Evolutionary conservation across 1,284 basidiomycete genomes (phyloP), one percentile per base, ranked within the genome.

Genomic region (Melanopsichium pennsylvanicum): DNA sequence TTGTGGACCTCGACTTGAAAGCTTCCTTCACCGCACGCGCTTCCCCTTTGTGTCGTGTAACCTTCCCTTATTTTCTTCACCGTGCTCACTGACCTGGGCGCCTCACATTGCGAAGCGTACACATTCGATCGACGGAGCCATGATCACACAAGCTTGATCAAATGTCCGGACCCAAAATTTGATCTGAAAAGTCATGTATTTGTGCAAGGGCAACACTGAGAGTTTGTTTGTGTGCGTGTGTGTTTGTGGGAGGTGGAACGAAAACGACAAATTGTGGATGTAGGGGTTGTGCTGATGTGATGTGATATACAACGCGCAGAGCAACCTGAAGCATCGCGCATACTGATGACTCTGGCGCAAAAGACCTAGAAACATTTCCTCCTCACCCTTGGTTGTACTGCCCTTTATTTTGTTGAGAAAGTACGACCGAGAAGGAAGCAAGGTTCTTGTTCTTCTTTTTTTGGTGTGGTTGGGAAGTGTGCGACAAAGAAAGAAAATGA

Each of bases 181-280:
- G 48, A 44, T 52, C 57, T 57, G 48, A 47, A 50, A 56, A 48
- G 52, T 56, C 52, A 63, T 63, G 60, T 63, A 63, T 56, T 63
- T 61, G 52, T 68, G 64, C 45, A 60, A 68, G 64, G 64, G 64
- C 49, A 33, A 58, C 64, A 61, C 56, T 37, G 23, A n/a, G n/a
- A n/a, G n/a, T n/a, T n/a, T n/a, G n/a, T n/a, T n/a, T n/a, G n/a
- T n/a, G n/a, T n/a, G n/a, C n/a, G n/a, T n/a, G n/a, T n/a, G n/a
- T n/a, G 22, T 23, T 23, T 23, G 26, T n/a, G 43, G 32, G 33
- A 35, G 32, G 18, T 32, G 25, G 29, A n/a, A 36, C 23, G 31
- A 15, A 27, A 26, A 38, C 46, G 57, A 48, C 44, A 48, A 31
- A 45, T 43, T 46, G 43, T 45, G 38, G 46, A 44, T 54, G 33